Conservation (phyloP, 2,329 filamentous ascomycete genomes). For the Alternaria gaisen region DNA sequence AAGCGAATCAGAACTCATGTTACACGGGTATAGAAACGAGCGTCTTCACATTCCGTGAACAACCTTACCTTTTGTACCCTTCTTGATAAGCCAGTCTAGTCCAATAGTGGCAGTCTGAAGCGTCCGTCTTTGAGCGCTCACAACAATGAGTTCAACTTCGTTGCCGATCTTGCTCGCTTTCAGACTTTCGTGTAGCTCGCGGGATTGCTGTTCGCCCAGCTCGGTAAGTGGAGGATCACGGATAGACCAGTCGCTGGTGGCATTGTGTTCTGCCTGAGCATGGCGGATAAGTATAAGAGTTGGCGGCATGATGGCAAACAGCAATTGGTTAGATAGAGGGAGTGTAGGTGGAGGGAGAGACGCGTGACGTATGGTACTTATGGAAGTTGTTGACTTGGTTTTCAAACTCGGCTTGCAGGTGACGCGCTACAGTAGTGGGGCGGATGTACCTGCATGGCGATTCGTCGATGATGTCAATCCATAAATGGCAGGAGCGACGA, state of each 20-base stretch:
- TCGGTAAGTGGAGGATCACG: slow-evolving; percentile 55
- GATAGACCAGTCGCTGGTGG: slow-evolving; percentile 52
- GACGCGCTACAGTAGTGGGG: slow-evolving; percentile 26
- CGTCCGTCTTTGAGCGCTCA: slow-evolving; percentile 72
- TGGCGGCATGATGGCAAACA: slow-evolving; percentile 50
- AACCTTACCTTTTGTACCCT: slow-evolving; percentile 50
- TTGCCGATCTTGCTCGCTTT: slow-evolving; percentile 49
- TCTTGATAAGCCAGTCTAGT: slow-evolving; percentile 65
- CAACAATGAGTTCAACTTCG: slow-evolving; percentile 65
- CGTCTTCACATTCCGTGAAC: not conserved
- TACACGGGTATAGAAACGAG: not conserved
- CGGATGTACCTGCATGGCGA: slow-evolving; percentile 20
- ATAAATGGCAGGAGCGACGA: slow-evolving; percentile 7
- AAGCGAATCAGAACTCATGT: not conserved
- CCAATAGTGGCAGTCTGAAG: slow-evolving; percentile 69
- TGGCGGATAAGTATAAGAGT: slow-evolving; percentile 58
- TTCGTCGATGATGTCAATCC: slow-evolving; percentile 19
- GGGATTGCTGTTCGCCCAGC: slow-evolving; percentile 54
- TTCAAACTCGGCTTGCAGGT: slow-evolving; percentile 14
- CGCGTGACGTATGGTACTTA: not conserved
- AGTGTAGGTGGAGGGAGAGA: not conserved
- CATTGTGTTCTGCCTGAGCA: slow-evolving; percentile 57
- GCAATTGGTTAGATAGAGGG: not conserved
- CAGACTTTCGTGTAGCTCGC: slow-evolving; percentile 51
- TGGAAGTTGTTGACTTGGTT: slow-evolving; percentile 6